Conservation (phyloP, 78 protist genomes). For the Chrysochromulina parva region DNA sequence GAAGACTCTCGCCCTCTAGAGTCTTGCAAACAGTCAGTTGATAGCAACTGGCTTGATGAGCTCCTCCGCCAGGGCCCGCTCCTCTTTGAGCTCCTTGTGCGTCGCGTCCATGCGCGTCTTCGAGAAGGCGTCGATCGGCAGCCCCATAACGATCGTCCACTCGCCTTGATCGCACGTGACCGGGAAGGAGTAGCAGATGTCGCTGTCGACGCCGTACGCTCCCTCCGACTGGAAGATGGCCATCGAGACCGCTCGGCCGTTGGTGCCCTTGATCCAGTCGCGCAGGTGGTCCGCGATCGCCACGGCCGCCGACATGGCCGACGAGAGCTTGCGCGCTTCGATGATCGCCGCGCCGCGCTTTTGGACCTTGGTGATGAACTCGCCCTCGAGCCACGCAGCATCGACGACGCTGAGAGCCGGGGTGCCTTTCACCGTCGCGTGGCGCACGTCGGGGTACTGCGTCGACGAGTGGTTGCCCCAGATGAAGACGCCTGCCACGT, state of each 20-base stretch:
- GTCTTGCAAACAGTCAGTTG: no score
- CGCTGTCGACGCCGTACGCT: slow-evolving; percentile 58
- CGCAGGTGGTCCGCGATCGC: slow-evolving; percentile 79
- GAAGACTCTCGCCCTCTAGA: no score
- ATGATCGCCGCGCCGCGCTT: slow-evolving; percentile 92
- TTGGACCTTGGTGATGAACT: slow-evolving; percentile 78
- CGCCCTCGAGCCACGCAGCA: slow-evolving; percentile 64
- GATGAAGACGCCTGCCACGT: slow-evolving; percentile 74
- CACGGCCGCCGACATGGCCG: slow-evolving; percentile 84
- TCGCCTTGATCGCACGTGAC: slow-evolving; percentile 38
- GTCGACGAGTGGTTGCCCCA: slow-evolving; percentile 95
- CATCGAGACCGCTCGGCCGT: slow-evolving; percentile 70
- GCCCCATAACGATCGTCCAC: slow-evolving; percentile 55
- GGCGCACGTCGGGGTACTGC: slow-evolving; percentile 73
- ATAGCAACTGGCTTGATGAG: no score
- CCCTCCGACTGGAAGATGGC: slow-evolving; percentile 66
- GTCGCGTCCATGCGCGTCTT: slow-evolving; percentile 70
- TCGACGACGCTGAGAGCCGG: neutral
- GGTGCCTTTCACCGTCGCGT: slow-evolving; percentile 7
- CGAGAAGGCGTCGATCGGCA: slow-evolving; percentile 62
- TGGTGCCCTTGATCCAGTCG: slow-evolving; percentile 68
- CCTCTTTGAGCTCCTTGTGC: slow-evolving; percentile 56
- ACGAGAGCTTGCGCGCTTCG: slow-evolving; percentile 68
- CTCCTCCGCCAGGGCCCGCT: no score
- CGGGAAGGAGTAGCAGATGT: slow-evolving; percentile 76